phyloP scores from a whole-genome alignment of 176 grass and related monocot genomes.

The Avena atlantica region DNA sequence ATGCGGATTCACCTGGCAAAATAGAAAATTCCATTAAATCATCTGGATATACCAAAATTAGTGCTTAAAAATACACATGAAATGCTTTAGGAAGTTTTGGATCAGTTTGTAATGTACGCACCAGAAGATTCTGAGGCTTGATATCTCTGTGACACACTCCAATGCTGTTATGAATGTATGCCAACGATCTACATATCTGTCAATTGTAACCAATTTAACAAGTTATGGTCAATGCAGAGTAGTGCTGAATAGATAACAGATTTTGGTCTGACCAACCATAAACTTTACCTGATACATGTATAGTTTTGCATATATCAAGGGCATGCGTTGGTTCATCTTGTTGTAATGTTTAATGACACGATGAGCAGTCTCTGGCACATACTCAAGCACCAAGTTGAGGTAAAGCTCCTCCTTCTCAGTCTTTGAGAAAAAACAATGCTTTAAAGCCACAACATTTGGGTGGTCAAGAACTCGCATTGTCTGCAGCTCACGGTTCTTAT shows the following conservation, averaged over 20 bases:
- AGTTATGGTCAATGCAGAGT: not conserved
- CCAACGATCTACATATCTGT: constrained; percentile 89
- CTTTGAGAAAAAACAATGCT: constrained; percentile 92
- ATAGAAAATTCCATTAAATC: constrained; percentile 37
- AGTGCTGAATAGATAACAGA: constrained; percentile 1
- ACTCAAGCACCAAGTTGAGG: constrained; percentile 95
- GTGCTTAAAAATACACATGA: constrained; percentile 9
- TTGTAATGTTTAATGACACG: constrained; percentile 85
- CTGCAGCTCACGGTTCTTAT: constrained; percentile 90
- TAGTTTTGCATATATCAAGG: constrained; percentile 83
- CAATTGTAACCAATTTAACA: constrained; percentile 39
- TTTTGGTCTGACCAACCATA: not conserved
- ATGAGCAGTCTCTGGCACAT: constrained; percentile 91
- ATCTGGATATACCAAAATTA: constrained; percentile 11
- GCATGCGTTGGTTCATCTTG: constrained; percentile 90
- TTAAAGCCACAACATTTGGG: constrained; percentile 84
- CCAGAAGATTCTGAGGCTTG: constrained; percentile 97
- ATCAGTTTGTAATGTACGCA: constrained; percentile 43
- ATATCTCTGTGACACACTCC: constrained; percentile 97
- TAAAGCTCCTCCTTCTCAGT: constrained; percentile 93
- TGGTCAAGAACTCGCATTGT: constrained; percentile 88
- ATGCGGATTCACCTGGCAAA: constrained; percentile 87
- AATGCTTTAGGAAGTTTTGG: constrained; percentile 6
- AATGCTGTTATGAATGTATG: constrained; percentile 79
- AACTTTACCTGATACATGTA: constrained; percentile 89